These are phyloP conservation scores for Letharia columbiana DNA, from an alignment of 495 filamentous ascomycete species.

Conservation along the genomic window DNA sequence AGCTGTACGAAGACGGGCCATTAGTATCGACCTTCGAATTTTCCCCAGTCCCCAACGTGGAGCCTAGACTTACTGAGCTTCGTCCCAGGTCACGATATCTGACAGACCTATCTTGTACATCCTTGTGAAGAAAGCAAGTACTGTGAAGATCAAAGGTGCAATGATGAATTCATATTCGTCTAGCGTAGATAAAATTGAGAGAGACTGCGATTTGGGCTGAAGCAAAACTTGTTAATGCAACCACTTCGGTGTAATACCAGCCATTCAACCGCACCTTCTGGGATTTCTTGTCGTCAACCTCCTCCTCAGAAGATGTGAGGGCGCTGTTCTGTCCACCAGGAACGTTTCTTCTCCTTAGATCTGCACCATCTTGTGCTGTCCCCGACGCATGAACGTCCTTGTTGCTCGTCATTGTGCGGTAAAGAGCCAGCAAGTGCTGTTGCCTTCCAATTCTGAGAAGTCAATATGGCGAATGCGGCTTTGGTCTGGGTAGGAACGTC, in stretches of 20 bases:
- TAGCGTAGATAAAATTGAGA: conserved; percentile 37
- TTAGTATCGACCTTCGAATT: conserved; percentile 23
- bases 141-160: conserved; percentile 81
- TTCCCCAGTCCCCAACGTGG: conserved; percentile 1
- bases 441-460: background rate
- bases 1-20: conserved; percentile 46
- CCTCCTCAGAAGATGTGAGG: conserved; percentile 31
- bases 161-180: conserved; percentile 79
- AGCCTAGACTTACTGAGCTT: conserved; percentile 71
- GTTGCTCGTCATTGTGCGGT: conserved; percentile 39
- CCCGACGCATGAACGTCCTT: conserved; percentile 55
- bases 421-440: background rate
- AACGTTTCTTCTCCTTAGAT: conserved; percentile 68
- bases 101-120: conserved; percentile 93
- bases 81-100: conserved; percentile 96
- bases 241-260: background rate
- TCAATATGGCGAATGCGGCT: background rate
- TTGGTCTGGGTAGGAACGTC: background rate
- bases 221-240: background rate
- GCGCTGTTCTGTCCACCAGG: conserved; percentile 40
- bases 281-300: conserved; percentile 57
- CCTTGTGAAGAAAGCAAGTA: conserved; percentile 84
- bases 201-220: conserved; percentile 13
- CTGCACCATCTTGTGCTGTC: conserved; percentile 51
- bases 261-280: conserved; percentile 45